A percentile compares a stretch with the other conserved stretches of the same genome.
phyloP scores from a whole-genome alignment of 805 yeast species.

The Clavispora vitiphila region DNA sequence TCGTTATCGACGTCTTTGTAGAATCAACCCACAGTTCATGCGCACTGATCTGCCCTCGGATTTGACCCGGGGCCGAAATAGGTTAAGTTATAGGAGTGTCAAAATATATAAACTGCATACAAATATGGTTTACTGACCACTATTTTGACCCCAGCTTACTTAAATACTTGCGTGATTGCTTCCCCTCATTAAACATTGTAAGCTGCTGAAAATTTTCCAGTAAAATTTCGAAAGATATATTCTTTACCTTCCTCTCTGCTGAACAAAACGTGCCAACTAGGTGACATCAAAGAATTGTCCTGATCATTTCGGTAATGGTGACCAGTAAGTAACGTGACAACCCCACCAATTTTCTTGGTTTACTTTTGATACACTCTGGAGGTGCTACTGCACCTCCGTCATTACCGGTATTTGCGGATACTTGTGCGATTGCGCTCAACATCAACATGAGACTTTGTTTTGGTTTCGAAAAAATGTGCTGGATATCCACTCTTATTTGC shows the following conservation, averaged over 20 bases:
- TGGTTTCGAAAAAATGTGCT: not conserved
- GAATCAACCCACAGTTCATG: no score
- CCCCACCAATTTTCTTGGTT: no score
- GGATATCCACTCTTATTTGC: not conserved
- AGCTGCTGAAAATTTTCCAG: no score
- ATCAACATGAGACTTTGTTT: not conserved
- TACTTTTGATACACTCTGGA: no score
- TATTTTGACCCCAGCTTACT: not conserved
- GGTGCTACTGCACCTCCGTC: not conserved
- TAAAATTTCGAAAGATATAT: no score
- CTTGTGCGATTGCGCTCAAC: not conserved
- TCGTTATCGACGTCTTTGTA: no score
- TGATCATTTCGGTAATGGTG: no score
- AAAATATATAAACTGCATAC: not conserved
- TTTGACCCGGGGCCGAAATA: not conserved
- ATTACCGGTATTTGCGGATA: not conserved
- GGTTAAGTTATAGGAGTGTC: slow-evolving; percentile 2
- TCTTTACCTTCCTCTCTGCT: no score
- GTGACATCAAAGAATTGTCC: no score
- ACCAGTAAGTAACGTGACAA: no score
- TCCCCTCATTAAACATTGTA: not conserved
- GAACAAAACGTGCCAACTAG: no score
- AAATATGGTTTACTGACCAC: not conserved
- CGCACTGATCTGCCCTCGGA: no score
- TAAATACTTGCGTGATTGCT: not conserved